Base-by-base conservation (phyloP, 129 eudicot genomes). In the Lactuca sativa region DNA sequence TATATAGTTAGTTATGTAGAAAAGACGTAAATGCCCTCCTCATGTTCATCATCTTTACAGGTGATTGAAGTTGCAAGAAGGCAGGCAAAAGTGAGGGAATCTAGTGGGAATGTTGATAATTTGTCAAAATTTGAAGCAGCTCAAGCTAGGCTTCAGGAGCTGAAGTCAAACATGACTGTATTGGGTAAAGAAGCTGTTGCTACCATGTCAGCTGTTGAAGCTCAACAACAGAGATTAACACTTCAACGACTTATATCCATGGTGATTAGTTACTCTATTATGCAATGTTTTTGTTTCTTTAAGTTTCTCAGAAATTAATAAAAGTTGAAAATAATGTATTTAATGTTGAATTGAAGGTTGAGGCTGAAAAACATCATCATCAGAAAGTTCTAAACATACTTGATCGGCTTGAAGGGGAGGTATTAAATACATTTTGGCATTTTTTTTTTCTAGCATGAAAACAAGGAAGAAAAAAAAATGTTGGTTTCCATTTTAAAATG, bases 131-230 rank as follows among this genome's bases (percentile, higher is more conserved):
- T 89, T 53, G 98, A 86, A 81, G 90, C 96, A 74, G 91, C 96
- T 16, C 90, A 92, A 81, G 70, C 82, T 34, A 86, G 86, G 67
- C 96, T 92, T 78, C 71, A 79, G 15, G 96, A 89, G 68, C 84
- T 89, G 16, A 92, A 92, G 75, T 84, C 90, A 30, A 89, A 80
- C 82, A 83, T 89, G 96, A 76, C 59, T 56, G 82, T 71, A 40
- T 83, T 89, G 72, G 92, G 96, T 67, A 92, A 84, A 82, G 96
- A 92, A 80, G 98, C 97, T 76, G 75, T 90, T 66, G 87, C 90
- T 34, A 87, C 95, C 17, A 92, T 92, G 98, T 76, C 92, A 81
- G 95, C 95, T 65, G 98, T 92, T 31, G 98, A 92, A 81, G 82
- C 79, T 78, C 98, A 92, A 77, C 98, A 92, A 57, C 98, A 92